Evolutionary conservation across 352 stramenopile genomes (phyloP), one percentile per base, ranked within the genome.

Genomic region (Phytophthora lateralis): DNA sequence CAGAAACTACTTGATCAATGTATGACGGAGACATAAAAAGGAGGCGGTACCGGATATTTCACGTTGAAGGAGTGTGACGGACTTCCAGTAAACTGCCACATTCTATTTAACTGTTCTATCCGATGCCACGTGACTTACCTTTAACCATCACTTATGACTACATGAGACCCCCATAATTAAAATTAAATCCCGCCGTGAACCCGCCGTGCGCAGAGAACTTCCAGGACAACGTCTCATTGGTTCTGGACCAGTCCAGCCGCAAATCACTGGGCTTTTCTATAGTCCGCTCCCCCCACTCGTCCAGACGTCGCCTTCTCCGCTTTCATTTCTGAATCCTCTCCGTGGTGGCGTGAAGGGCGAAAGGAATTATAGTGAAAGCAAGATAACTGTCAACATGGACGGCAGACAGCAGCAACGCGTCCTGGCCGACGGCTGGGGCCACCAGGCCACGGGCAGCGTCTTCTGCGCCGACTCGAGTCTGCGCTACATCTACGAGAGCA

Each of bases 401-500:
- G 55, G 54, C 38, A 61, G 10, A 44, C 68, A 75, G 20, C 75
- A 85, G 56, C 76, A 83, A 66, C 78, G 82, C 39, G 80, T 92
- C 2, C 54, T 92, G 38, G 81, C 83, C 34, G 81, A 93, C 52
- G 83, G 83, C 20, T 93, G 82, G 81, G 83, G 81, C 37, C 51
- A 73, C 5, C 72, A 81, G 57, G 55, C 60, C 26, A 73, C 73
- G 4, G 78, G 83, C 27, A 88, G 68, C 64, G 83, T 93, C 58
- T 93, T 93, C 70, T 93, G 83, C 67, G 83, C 81, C 48, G 83
- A 93, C 53, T 93, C 83, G 57, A 89, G 81, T 71, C 76, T 93
- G 38, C 83, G 82, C 15, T 91, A 82, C 61, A 87, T 93, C 54
- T 93, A 93, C 68, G 81, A 93, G 65, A 75, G 61, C 52, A 63